Evolutionary conservation across 2,329 filamentous ascomycete genomes (phyloP), one percentile per base, ranked within the genome.

Genomic region (Corynespora cassiicola): DNA sequence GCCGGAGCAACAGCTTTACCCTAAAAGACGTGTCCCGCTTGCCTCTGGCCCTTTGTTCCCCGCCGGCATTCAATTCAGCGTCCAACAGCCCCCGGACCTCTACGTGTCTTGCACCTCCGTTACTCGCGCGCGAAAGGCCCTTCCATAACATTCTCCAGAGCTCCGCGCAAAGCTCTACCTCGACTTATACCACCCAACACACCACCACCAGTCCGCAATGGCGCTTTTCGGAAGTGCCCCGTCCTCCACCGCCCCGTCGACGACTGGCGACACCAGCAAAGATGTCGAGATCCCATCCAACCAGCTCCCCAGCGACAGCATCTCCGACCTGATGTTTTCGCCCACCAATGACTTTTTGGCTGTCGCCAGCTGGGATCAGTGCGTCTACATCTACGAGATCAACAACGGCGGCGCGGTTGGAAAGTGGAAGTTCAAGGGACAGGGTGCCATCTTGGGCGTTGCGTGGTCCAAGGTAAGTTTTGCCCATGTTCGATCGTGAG

Each of bases 321-420:
- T 97, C 61, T 91, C 91, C 22, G 89, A 90, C 64, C 79, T 99
- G 44, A 76, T 83, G 31, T 99, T 96, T 74, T 91, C 87, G 10
- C 83, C 86, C 1, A 77, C 77, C 36, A 80, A 74, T 52, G 90
- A 97, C 58, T 87, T 95, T 65, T 78, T 99, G 12, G 90, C 92
- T 16, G 88, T 96, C 22, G 77, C 90, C 31, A 96, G 90, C 58
- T 99, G 94, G 94, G 94, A 99, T 73, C 95, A 95, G 76, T 95
- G 96, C 69, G 90, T 97, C 49, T 87, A 91, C 63, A 92, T 99
- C 65, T 99, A 97, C 74, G 90, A 97, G 70, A 90, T 97, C 65
- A 83, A 86, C 39, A 83, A 83, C 52, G 90, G 90, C 27, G 81
- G 87, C 64, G 92, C 87, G 61, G 83, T 90, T 65, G 90, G 90